A percentile compares a stretch with the other conserved stretches of the same genome.
Conservation (phyloP, 2,329 filamentous ascomycete species). For the Neospermospora avenae region DNA sequence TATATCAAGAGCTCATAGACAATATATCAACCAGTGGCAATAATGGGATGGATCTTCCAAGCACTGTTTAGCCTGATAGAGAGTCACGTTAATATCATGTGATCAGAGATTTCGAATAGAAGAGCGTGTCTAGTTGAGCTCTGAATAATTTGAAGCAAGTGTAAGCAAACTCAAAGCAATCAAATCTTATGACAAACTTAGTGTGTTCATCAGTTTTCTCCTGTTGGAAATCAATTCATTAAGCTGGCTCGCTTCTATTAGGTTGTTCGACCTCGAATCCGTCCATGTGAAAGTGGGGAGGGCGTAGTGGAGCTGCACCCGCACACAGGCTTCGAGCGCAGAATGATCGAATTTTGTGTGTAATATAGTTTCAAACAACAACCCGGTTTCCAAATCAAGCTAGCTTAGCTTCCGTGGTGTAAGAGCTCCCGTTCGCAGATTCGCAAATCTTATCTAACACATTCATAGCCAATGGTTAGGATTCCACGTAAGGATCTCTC, state of each 20-base stretch:
- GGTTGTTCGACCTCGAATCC: too few relatives aligned
- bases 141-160: not conserved
- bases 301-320: not conserved
- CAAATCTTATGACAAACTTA: too few relatives aligned
- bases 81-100: not conserved
- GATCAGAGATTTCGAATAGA: not conserved
- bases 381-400: not conserved
- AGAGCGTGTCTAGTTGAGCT: not conserved
- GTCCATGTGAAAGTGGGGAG: not conserved
- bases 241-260: too few relatives aligned
- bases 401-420: conserved; percentile 5
- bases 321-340: too few relatives aligned
- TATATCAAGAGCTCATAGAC: not conserved
- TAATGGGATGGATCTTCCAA: not conserved
- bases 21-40: not conserved
- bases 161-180: too few relatives aligned
- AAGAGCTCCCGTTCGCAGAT: not conserved
- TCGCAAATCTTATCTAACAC: not conserved
- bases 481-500: not conserved
- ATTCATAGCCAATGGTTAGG: conserved; percentile 1
- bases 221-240: too few relatives aligned
- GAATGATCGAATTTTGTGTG: not conserved
- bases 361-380: not conserved
- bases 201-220: too few relatives aligned
- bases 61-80: not conserved